A percentile compares a stretch with the other conserved stretches of the same genome.
phyloP scores from a whole-genome alignment of 2,329 filamentous ascomycete species.

The Fusarium sp. region DNA sequence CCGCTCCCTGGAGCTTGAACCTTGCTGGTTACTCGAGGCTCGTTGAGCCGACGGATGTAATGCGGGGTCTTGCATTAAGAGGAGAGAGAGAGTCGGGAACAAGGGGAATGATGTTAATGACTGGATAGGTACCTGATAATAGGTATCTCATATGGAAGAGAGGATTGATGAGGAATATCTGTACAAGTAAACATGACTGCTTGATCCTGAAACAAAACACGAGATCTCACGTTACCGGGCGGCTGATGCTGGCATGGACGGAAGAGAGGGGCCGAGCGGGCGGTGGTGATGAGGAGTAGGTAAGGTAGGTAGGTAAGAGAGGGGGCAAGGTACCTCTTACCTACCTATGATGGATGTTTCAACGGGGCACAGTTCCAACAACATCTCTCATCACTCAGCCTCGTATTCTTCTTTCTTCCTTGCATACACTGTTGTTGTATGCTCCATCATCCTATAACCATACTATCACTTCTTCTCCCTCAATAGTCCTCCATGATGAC shows the following conservation, averaged over 20 bases:
- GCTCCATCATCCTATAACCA: background rate
- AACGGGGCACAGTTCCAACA: conserved; percentile 17
- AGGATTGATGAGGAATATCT: background rate
- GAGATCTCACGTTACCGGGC: background rate
- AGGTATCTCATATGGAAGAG: background rate
- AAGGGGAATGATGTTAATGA: background rate
- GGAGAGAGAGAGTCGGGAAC: background rate
- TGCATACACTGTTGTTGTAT: background rate
- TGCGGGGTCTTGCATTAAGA: conserved; percentile 1
- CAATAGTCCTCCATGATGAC: conserved; percentile 63
- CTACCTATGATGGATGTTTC: conserved; percentile 31
- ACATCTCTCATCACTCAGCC: conserved; percentile 7
- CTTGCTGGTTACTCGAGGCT: conserved; percentile 1
- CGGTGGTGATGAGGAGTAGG: conserved; percentile 22
- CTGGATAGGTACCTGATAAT: background rate
- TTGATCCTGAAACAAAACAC: background rate
- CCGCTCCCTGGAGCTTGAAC: conserved; percentile 9
- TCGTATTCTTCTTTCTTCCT: conserved; percentile 1
- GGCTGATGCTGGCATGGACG: conserved; percentile 16
- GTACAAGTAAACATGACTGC: background rate
- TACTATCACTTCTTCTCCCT: background rate
- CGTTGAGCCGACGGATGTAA: background rate
- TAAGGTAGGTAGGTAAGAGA: conserved; percentile 11
- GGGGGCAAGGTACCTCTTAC: conserved; percentile 12
- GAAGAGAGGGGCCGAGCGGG: conserved; percentile 38